Evolutionary conservation across 2,329 filamentous ascomycete genomes (phyloP).

Genomic region (Calonectria pteridis): DNA sequence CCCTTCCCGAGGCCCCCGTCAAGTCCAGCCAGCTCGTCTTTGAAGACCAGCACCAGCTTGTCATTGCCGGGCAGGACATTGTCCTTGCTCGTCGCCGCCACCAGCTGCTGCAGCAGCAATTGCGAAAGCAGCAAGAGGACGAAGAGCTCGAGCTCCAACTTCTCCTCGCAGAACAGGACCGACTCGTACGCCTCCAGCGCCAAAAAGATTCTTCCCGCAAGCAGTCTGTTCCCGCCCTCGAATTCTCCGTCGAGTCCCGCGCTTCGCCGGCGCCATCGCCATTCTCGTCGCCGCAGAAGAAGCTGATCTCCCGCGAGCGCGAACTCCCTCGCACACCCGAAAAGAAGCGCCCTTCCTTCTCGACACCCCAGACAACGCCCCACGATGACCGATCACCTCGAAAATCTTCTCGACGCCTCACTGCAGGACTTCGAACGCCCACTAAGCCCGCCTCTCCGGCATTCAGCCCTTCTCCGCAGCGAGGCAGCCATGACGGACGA

Average conservation of each 20-base stretch:
- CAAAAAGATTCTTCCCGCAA: constrained; percentile 17
- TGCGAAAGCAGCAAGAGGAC: constrained; percentile 36
- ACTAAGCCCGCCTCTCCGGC: constrained; percentile 53
- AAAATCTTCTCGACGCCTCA: constrained; percentile 63
- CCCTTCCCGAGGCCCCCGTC: constrained; percentile 43
- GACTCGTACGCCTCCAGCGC: constrained; percentile 33
- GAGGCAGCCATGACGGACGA: constrained; percentile 51
- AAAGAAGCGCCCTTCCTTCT: constrained; percentile 18
- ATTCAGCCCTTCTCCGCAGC: constrained; percentile 49
- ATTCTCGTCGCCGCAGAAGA: constrained; percentile 10
- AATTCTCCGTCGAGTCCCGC: constrained; percentile 9
- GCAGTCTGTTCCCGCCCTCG: not conserved
- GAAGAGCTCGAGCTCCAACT: constrained; percentile 36
- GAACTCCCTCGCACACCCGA: constrained; percentile 23
- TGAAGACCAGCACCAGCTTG: constrained; percentile 50
- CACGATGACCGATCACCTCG: constrained; percentile 51
- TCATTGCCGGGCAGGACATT: constrained; percentile 48
- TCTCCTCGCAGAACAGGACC: constrained; percentile 26
- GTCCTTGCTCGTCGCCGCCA: constrained; percentile 39
- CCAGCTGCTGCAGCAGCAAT: constrained; percentile 35
- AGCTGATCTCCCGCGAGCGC: constrained; percentile 19
- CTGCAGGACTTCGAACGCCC: constrained; percentile 68
- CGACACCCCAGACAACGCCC: constrained; percentile 16
- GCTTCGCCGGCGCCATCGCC: constrained; percentile 18
- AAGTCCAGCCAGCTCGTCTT: constrained; percentile 46